Evolutionary conservation across 75 land plant genomes (phyloP).

Genomic region (Picea sitchensis): DNA sequence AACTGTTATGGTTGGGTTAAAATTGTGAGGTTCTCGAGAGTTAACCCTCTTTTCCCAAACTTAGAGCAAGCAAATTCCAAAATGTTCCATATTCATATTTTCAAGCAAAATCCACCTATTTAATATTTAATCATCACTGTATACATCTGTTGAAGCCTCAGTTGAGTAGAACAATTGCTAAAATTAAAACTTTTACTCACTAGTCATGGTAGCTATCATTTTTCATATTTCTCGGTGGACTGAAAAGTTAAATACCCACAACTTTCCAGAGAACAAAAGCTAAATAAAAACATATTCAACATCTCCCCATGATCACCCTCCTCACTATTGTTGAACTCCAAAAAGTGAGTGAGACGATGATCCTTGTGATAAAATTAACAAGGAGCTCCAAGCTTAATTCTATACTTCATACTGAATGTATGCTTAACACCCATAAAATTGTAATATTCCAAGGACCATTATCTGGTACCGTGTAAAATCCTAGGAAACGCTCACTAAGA

Average conservation of each 20-base stretch:
- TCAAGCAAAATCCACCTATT: too few species aligned
- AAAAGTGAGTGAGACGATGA: conserved; percentile 92
- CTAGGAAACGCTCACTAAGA: conserved; percentile 93
- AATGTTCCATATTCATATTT: conserved; percentile 12
- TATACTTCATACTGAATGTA: conserved; percentile 82
- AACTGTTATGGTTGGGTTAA: conserved; percentile 43
- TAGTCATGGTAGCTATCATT: too few species aligned
- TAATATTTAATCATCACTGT: too few species aligned
- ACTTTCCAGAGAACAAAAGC: background rate
- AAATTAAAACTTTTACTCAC: background rate
- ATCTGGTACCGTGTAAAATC: conserved; percentile 97
- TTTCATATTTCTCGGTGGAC: background rate
- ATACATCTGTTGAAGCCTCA: too few species aligned
- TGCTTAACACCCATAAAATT: conserved; percentile 99
- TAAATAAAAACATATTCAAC: conserved; percentile 81
- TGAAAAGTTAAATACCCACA: background rate
- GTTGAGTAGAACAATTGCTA: background rate
- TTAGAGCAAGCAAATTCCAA: conserved; percentile 79
- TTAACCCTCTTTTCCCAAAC: conserved; percentile 79
- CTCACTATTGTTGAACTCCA: conserved; percentile 94
- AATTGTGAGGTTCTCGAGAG: conserved; percentile 11
- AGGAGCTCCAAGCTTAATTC: conserved; percentile 84
- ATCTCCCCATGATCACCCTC: conserved; percentile 84
- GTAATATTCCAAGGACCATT: conserved; percentile 97
- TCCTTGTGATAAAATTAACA: conserved; percentile 93